phyloP scores from a whole-genome alignment of 2,329 filamentous ascomycete species.

The Clonostachys solani region DNA sequence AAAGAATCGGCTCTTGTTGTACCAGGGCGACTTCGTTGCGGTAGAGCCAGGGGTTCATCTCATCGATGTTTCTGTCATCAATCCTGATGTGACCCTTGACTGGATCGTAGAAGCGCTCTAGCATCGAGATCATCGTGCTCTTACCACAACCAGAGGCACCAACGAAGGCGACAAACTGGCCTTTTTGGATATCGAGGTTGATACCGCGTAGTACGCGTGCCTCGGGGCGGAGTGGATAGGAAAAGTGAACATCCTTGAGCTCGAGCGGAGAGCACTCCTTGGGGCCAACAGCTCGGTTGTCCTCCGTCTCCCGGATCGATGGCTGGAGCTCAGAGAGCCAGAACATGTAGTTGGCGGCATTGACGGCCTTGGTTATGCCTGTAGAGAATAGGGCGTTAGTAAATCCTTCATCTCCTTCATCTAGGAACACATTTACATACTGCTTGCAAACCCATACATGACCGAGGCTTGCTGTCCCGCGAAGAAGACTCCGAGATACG shows the following conservation, averaged over 20 bases:
- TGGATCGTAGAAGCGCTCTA: conserved; percentile 94
- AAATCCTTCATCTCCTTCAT: too few relatives aligned
- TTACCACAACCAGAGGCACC: conserved; percentile 96
- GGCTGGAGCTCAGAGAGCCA: conserved; percentile 74
- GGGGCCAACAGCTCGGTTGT: conserved; percentile 42
- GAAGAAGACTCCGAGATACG: conserved; percentile 84
- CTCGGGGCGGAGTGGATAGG: too few relatives aligned
- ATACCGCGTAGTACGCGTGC: too few relatives aligned
- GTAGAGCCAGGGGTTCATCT: conserved; percentile 82
- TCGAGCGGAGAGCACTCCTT: conserved; percentile 71
- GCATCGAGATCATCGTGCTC: conserved; percentile 83
- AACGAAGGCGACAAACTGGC: conserved; percentile 64
- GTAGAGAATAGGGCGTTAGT: conserved; percentile 88
- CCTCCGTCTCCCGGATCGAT: conserved; percentile 78
- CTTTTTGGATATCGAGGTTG: conserved; percentile 5
- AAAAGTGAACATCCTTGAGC: conserved; percentile 75
- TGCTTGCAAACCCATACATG: too few relatives aligned
- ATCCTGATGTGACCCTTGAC: conserved; percentile 75
- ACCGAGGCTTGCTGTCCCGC: conserved; percentile 82
- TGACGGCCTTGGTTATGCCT: conserved; percentile 89
- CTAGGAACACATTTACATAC: too few relatives aligned
- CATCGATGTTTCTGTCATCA: conserved; percentile 77
- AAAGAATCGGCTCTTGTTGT: conserved; percentile 89
- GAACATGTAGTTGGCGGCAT: conserved; percentile 78
- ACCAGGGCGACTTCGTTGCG: conserved; percentile 81